Base-by-base conservation (phyloP, 805 yeast species). In the Candida ulmi region DNA sequence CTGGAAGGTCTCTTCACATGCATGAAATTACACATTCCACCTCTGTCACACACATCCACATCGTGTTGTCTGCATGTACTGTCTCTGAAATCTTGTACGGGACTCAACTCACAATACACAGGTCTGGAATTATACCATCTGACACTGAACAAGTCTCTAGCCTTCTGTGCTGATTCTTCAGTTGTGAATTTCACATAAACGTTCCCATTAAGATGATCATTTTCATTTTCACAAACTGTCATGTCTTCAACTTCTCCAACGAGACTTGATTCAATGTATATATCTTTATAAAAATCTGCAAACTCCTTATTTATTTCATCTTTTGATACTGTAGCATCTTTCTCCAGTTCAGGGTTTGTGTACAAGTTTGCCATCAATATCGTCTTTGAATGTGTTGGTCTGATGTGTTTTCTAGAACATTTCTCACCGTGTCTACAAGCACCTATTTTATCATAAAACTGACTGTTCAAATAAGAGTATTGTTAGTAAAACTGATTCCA, bases 351-450 rank as follows among this genome's bases (percentile, higher is more conserved):
- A 3, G 88, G 86, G 46, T 78, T 78, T 39, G 74, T 77, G 51
- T 78, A 83, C 35, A 88, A 52, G 51, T 83, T 81, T 15, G 80
- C 68, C 41, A 83, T 68, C 35, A 84, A 64, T 2, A 88, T 69
- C 0, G 91, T 82, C 39, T 69, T 66, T 1, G 95, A 83, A 30
- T 66, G 60, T 8, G 66, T 59, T 2, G 96, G 96, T 49, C 73
- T 73, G 17, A 73, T 67, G 58, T 88, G 90, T 41, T 71, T 72
- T 51, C 91, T 68, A 8, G 88, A 79, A 53, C 98, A 90, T 51
- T 81, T 82, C 42, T 81, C 88, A 1, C 96, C 96, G 58, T 90
- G 96, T 43, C 96, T 71, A 54, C 98, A 90, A 0, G 96, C 95
- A 1, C 98, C 98, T 24, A 88, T 85, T 57, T 83, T 86, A 45